Evolutionary conservation across 169 alveolate species (phyloP).

Genomic region (Plasmodium relictum): DNA sequence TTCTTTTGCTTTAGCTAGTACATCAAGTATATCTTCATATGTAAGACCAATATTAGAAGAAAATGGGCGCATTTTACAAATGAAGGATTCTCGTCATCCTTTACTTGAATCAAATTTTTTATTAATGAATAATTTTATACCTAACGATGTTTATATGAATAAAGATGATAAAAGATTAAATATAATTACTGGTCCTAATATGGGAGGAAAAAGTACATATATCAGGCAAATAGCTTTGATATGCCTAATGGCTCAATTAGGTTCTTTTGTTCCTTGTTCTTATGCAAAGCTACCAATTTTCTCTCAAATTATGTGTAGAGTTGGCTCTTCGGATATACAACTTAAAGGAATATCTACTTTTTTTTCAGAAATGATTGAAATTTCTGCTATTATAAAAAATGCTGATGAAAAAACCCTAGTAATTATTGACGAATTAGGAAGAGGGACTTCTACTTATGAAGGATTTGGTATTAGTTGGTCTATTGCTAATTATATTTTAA

Average conservation of each 20-base stretch:
- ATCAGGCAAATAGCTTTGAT: slow-evolving; percentile 91
- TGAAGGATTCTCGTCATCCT: slow-evolving; percentile 91
- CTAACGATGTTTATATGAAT: slow-evolving; percentile 90
- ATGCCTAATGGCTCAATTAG: slow-evolving; percentile 93
- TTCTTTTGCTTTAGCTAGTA: slow-evolving; percentile 94
- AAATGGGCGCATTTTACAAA: slow-evolving; percentile 85
- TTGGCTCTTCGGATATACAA: slow-evolving; percentile 98
- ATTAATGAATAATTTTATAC: slow-evolving; percentile 86
- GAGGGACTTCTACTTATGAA: slow-evolving; percentile 98
- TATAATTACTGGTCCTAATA: slow-evolving; percentile 98
- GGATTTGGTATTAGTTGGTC: slow-evolving; percentile 99
- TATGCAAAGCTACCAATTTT: slow-evolving; percentile 94
- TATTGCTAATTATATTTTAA: slow-evolving; percentile 93
- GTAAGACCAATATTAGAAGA: slow-evolving; percentile 91
- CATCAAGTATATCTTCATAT: slow-evolving; percentile 88
- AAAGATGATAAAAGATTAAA: slow-evolving; percentile 89
- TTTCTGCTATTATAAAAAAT: slow-evolving; percentile 93
- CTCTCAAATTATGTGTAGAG: slow-evolving; percentile 95
- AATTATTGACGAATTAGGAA: slow-evolving; percentile 97
- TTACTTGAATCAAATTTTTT: slow-evolving; percentile 87
- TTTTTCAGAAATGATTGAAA: slow-evolving; percentile 98
- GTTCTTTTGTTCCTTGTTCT: slow-evolving; percentile 96
- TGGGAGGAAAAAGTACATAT: slow-evolving; percentile 99
- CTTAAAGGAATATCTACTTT: slow-evolving; percentile 96
- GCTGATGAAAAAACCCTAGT: slow-evolving; percentile 94